Conservation (phyloP, 129 eudicot species). For the Helianthus tuberosus region DNA sequence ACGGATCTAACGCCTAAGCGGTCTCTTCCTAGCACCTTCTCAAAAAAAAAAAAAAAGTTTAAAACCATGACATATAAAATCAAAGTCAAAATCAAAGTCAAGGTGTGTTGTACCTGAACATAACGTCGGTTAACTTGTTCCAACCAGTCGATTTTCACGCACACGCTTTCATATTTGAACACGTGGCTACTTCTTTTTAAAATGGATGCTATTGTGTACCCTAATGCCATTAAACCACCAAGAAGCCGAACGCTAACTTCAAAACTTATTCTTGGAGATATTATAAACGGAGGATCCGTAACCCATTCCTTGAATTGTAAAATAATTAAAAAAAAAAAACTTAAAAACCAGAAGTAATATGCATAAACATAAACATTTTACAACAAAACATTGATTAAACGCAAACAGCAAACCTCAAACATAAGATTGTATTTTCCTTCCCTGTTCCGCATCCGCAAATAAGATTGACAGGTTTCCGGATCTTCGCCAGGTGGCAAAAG, state of each 20-base stretch:
- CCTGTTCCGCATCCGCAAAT: conserved; percentile 88
- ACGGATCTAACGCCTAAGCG: conserved; percentile 60
- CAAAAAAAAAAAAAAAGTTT: background rate
- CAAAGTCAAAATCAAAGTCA: background rate
- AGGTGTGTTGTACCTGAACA: conserved; percentile 61
- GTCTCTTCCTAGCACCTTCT: conserved; percentile 93
- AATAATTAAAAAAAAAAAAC: background rate
- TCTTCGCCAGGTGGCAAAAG: conserved; percentile 99
- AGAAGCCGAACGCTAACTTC: conserved; percentile 99
- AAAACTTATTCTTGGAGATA: conserved; percentile 96
- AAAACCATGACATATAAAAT: background rate
- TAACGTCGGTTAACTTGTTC: conserved; percentile 89
- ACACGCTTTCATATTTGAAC: conserved; percentile 74
- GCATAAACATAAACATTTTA: background rate
- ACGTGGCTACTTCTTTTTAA: conserved; percentile 92
- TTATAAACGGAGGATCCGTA: conserved; percentile 87
- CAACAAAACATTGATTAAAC: conserved; percentile 2
- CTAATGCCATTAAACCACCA: conserved; percentile 99
- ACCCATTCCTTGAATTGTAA: conserved; percentile 81
- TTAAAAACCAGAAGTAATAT: conserved; percentile 7
- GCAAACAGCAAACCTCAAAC: conserved; percentile 84
- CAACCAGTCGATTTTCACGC: conserved; percentile 88
- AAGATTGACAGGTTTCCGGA: conserved; percentile 94
- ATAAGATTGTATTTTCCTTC: conserved; percentile 98
- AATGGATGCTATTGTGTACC: conserved; percentile 96